These are phyloP conservation scores for Zizania palustris DNA, from an alignment of 202 grass and related monocot species.

Conservation along the genomic window DNA sequence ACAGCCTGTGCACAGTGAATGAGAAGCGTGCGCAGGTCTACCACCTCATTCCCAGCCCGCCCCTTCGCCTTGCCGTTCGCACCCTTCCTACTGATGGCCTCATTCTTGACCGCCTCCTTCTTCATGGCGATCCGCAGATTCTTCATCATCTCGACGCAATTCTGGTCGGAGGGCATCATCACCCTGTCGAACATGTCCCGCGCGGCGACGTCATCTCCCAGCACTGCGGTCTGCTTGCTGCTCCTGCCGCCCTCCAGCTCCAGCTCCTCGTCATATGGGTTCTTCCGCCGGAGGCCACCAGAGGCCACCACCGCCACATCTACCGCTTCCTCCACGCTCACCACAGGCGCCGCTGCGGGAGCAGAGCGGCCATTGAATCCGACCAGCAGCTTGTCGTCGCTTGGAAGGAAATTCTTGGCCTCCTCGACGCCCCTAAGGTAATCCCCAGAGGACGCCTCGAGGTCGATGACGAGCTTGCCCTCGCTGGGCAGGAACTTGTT, in stretches of 20 bases:
- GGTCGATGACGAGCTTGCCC: slow-evolving; percentile 48
- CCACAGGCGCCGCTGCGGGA: neutral
- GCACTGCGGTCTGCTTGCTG: slow-evolving; percentile 63
- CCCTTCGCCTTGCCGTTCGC: slow-evolving; percentile 35
- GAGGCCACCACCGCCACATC: slow-evolving; percentile 20
- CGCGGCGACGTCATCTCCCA: slow-evolving; percentile 45
- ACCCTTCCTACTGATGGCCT: neutral
- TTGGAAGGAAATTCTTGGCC: slow-evolving; percentile 40
- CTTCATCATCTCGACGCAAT: slow-evolving; percentile 40
- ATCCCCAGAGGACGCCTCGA: slow-evolving; percentile 44
- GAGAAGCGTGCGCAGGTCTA: slow-evolving; percentile 75
- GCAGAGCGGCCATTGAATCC: slow-evolving; percentile 30
- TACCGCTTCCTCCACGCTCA: slow-evolving; percentile 43
- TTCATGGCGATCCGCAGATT: slow-evolving; percentile 59
- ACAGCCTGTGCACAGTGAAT: slow-evolving; percentile 78
- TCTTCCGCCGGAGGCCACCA: slow-evolving; percentile 55
- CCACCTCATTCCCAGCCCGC: slow-evolving; percentile 39
- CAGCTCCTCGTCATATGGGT: slow-evolving; percentile 43
- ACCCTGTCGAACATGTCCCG: slow-evolving; percentile 60
- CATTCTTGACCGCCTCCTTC: slow-evolving; percentile 41
- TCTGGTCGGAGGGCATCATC: slow-evolving; percentile 33
- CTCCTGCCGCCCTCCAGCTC: slow-evolving; percentile 54
- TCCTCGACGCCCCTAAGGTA: slow-evolving; percentile 32
- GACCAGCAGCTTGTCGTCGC: slow-evolving; percentile 1
- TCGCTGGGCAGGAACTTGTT: slow-evolving; percentile 55